Evolutionary conservation across 495 filamentous ascomycete genomes (phyloP), one percentile per base, ranked within the genome.

Genomic region (Cudoniella acicularis): DNA sequence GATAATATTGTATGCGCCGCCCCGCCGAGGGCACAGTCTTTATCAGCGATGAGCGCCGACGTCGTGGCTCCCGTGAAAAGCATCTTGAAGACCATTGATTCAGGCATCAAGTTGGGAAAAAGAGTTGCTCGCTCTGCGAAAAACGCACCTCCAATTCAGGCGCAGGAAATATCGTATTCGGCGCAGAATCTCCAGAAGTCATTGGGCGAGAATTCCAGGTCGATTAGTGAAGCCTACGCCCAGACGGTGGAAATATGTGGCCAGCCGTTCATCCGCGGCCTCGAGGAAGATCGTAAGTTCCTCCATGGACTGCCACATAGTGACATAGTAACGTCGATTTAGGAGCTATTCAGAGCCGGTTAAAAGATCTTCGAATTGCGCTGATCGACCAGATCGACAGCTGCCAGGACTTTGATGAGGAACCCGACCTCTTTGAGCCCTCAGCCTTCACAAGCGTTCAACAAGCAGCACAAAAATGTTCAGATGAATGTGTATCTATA

Each of bases 331-430:
- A 24, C 22, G 27, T 26, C n/a, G n/a, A n/a, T n/a, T n/a, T n/a
- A 67, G 62, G 51, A 57, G 16, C 61, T 3, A 56, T 60, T 10
- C 27, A 49, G 24, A 53, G 20, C 21, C 53, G 40, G 30, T 47
- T 67, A 17, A 64, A 67, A 30, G 56, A 62, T 6, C 46, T 67
- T 1, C 57, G 60, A 18, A 64, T 62, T 24, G 62, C 59, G 22
- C 21, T 67, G 2, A 54, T 57, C 17, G 62, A 67, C 22, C 60
- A 62, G 24, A 53, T 67, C 40, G 51, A 62, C 30, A 49, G 57
- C 17, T 54, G 50, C 27, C 22, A 58, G 17, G 60, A 63, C 20
- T 54, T 54, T 26, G 61, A 62, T 20, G 65, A 67, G 10, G 56
- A 62, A 10, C 61, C 59, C 26, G 59, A 62, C 11, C 52, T 40